Evolutionary conservation across 2,329 filamentous ascomycete genomes (phyloP).

Genomic region (Proliferodiscus dingleyae): DNA sequence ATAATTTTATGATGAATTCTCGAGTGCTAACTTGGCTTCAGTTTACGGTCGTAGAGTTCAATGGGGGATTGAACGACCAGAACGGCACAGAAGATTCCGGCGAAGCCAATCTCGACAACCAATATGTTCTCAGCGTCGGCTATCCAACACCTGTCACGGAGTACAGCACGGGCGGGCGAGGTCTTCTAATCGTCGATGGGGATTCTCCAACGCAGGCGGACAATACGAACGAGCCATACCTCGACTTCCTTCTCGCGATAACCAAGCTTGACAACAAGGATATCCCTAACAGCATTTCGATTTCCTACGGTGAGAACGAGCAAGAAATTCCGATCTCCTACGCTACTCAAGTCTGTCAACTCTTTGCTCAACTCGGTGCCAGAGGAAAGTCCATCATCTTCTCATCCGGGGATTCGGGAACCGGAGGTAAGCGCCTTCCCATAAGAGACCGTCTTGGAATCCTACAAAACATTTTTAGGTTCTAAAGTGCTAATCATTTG

Average conservation of each 20-base stretch:
- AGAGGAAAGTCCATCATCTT: slow-evolving; percentile 51
- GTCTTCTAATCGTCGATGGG: slow-evolving; percentile 46
- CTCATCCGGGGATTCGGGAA: slow-evolving; percentile 43
- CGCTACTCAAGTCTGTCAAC: slow-evolving; percentile 47
- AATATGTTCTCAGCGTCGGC: slow-evolving; percentile 46
- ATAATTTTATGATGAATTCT: background rate
- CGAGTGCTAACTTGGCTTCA: background rate
- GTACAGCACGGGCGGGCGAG: slow-evolving; percentile 44
- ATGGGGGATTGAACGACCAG: slow-evolving; percentile 15
- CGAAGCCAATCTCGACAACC: slow-evolving; percentile 53
- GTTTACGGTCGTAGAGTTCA: slow-evolving; percentile 32
- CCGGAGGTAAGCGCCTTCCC: no score
- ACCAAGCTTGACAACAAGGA: slow-evolving; percentile 46
- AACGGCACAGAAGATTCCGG: slow-evolving; percentile 36
- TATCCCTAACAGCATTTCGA: slow-evolving; percentile 51
- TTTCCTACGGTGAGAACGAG: slow-evolving; percentile 57
- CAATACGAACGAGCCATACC: slow-evolving; percentile 62
- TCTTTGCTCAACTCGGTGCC: slow-evolving; percentile 49
- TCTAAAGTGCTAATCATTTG: no score
- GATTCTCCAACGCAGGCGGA: slow-evolving; percentile 33
- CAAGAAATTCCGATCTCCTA: slow-evolving; percentile 48
- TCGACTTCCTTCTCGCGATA: slow-evolving; percentile 50
- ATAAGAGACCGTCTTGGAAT: no score
- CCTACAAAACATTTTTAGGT: no score
- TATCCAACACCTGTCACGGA: slow-evolving; percentile 39